Conservation (phyloP, 2,329 filamentous ascomycete genomes). For the Colletotrichum tropicicola region DNA sequence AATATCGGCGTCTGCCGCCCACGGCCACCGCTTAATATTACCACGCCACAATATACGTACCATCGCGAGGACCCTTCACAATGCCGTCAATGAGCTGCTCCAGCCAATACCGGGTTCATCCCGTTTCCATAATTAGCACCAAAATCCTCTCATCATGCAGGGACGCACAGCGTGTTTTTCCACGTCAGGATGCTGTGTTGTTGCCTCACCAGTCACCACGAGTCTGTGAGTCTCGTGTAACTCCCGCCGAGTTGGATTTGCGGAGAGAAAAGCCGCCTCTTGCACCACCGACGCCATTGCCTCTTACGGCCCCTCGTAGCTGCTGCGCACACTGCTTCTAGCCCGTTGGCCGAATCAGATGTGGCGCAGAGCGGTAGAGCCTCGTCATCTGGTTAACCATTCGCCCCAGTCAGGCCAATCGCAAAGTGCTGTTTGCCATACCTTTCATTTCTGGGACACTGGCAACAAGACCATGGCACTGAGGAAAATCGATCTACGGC, state of each 20-base stretch:
- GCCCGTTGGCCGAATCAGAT: neutral
- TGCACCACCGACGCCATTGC: neutral
- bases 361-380: slow-evolving; percentile 5
- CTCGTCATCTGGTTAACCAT: slow-evolving; percentile 7
- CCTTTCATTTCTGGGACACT: neutral
- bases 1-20: slow-evolving; percentile 16
- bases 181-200: slow-evolving; percentile 17
- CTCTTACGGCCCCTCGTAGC: neutral
- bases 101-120: slow-evolving; percentile 25
- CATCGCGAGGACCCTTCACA: slow-evolving; percentile 14
- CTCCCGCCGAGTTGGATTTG: neutral
- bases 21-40: neutral
- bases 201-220: slow-evolving; percentile 4
- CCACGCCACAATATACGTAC: slow-evolving; percentile 18
- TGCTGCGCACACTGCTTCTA: neutral
- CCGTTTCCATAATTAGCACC: slow-evolving; percentile 31
- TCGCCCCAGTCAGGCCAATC: slow-evolving; percentile 2
- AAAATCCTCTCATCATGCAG: slow-evolving; percentile 20
- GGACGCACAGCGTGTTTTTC: slow-evolving; percentile 12
- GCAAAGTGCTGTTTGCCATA: neutral
- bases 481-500: slow-evolving; percentile 1
- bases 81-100: slow-evolving; percentile 16
- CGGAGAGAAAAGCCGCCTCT: neutral
- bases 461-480: neutral
- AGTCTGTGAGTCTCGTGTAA: slow-evolving; percentile 7